Base-by-base conservation (phyloP, 2,329 filamentous ascomycete genomes). In the Pestalotiopsis sp. region DNA sequence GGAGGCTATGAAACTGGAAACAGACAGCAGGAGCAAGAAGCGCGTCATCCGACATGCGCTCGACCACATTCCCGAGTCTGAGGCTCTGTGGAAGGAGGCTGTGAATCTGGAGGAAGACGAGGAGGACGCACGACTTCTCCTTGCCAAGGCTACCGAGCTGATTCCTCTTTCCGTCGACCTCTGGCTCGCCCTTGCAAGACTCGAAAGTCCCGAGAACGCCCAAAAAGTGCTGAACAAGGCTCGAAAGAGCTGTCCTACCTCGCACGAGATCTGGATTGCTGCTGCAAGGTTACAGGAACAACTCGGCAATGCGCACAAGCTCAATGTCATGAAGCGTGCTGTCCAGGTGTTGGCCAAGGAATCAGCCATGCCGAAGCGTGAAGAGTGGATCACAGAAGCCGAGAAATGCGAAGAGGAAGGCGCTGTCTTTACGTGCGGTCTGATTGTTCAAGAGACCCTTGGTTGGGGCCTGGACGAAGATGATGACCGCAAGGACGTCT, bases 21-120 rank as follows among this genome's bases (percentile, higher is more conserved):
- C 90, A 7, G 92, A 97, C 62, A 83, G 90, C 1, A 88, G 91
- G 69, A 93, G 94, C 12, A 97, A 97, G 81, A 98, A 98, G 82
- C 91, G 94, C 76, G 96, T 99, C 7, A 90, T 98, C 41, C 89
- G 95, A 67, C 93, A 97, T 77, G 97, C 96, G 0, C 86, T 99
- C 59, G 93, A 98, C 75, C 92, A 97, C 76, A 93, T 98, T 55
- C 95, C 95, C 0, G 94, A 97, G 76, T 98, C 95, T 0, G 96
- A 98, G 62, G 92, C 93, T 57, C 87, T 99, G n/a, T 99, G 96
- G 96, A 99, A 98, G 78, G 94, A 97, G 78, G 92, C 95, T 4
- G 95, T 99, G 71, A 98, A 98, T 74, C 83, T 98, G 67, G 96
- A 98, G 77, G 95, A 98, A 76, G 92, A 97, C 73, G 89, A 92